Evolutionary conservation across 2,329 filamentous ascomycete genomes (phyloP).

Genomic region (Aspergillus flavus): DNA sequence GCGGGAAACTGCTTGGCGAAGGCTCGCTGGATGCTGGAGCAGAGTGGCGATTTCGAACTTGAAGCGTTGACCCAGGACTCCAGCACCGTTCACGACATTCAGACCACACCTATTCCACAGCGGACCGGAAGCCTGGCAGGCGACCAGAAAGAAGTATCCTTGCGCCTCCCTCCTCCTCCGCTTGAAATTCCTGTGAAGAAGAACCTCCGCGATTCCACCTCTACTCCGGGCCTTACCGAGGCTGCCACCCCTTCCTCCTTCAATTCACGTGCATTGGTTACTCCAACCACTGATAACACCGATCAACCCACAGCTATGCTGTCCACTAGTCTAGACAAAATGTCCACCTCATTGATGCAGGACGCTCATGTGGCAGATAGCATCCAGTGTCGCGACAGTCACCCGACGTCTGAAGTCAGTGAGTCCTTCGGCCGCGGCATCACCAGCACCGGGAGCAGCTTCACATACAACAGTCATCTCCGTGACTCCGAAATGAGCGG

Average conservation of each 20-base stretch:
- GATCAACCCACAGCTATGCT: slow-evolving; percentile 30
- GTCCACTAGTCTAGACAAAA: slow-evolving; percentile 30
- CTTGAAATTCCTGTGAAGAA: slow-evolving; percentile 43
- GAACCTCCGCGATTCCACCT: slow-evolving; percentile 33
- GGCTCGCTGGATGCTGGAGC: slow-evolving; percentile 80
- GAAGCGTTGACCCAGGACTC: slow-evolving; percentile 57
- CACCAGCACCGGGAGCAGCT: slow-evolving; percentile 76
- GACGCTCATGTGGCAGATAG: slow-evolving; percentile 28
- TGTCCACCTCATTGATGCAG: slow-evolving; percentile 29
- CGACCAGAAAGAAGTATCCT: slow-evolving; percentile 33
- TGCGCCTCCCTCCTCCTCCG: slow-evolving; percentile 49
- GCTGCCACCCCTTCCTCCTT: slow-evolving; percentile 43
- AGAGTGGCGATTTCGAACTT: slow-evolving; percentile 88
- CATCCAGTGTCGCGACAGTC: slow-evolving; percentile 37
- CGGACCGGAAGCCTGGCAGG: slow-evolving; percentile 18
- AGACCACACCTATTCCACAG: slow-evolving; percentile 25
- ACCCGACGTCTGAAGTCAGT: slow-evolving; percentile 33
- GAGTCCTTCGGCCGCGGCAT: slow-evolving; percentile 64
- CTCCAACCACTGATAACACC: slow-evolving; percentile 31
- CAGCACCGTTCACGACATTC: slow-evolving; percentile 16
- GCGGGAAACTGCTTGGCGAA: slow-evolving; percentile 90
- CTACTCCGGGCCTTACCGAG: slow-evolving; percentile 41
- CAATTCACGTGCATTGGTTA: slow-evolving; percentile 46
- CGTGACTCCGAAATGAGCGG: slow-evolving; percentile 80
- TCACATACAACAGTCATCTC: slow-evolving; percentile 71